Base-by-base conservation (phyloP, 2,329 filamentous ascomycete species). In the Penicillium fuscoglaucum region DNA sequence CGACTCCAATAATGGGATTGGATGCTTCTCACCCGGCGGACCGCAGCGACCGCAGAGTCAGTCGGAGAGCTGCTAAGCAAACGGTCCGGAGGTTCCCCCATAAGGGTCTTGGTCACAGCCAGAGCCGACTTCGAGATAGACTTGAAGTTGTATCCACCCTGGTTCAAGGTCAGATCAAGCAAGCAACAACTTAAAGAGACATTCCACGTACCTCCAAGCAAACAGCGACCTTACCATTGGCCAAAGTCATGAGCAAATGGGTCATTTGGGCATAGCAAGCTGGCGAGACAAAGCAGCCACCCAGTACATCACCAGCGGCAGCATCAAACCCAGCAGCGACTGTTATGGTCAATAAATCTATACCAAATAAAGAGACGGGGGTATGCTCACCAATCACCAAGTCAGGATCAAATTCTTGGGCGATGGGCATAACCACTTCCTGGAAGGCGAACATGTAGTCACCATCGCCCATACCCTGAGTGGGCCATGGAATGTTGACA, bases 391-490 rank as follows among this genome's bases (percentile, higher is more conserved):
- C 74, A 64, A 99, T 95, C 29, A 98, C 93, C 19, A 99, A 80
- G 71, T 99, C 95, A 0, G 95, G 95, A 68, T 95, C 83, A 72
- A 98, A 99, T 69, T 99, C 93, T 45, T 88, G 86, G 1, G 92
- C 93, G 58, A 98, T 95, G 0, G 95, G 95, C 91, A 99, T 97
- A 45, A 99, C 88, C 37, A 98, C 88, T 72, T 92, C 88, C 68
- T 99, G 93, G 68, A 99, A 99, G 1, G 95, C 95, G 49, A 91
- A 93, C 78, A 99, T 86, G 74, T 99, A 99, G 74, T 99, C 95
- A 5, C 91, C 93, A 74, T 99, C 95, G 1, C 92, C 92, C 91
- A 99, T 97, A 0, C 85, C 86, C 62, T 86, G 82, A 3, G 79
- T 81, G 41, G 79, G 88, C 87, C 87, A 89, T 0, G 87, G 87